A percentile compares a stretch with the other conserved stretches of the same genome.
These are phyloP conservation scores for Colletotrichum sp. DNA, from an alignment of 2,329 filamentous ascomycete genomes.

Conservation along the genomic window DNA sequence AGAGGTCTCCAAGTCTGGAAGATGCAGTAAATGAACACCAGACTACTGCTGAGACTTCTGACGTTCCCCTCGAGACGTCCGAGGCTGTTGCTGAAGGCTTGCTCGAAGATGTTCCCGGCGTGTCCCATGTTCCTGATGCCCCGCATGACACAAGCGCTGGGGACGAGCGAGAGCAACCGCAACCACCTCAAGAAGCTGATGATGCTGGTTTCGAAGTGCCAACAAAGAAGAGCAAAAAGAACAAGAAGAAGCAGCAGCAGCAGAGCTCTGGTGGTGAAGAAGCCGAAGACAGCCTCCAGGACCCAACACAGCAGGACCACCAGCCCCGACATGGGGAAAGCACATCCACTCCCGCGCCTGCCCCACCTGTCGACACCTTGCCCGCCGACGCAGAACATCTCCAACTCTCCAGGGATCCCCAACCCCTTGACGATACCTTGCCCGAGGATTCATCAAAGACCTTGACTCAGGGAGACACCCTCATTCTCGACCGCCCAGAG, in stretches of 20 bases:
- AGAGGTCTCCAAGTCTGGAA: neutral
- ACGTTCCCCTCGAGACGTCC: neutral
- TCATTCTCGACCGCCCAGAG: neutral
- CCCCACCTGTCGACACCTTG: neutral
- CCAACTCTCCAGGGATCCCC: neutral
- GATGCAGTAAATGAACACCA: neutral
- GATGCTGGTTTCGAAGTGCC: neutral
- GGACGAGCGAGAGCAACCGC: neutral
- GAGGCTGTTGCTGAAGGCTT: slow-evolving; percentile 1
- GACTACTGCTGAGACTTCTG: neutral
- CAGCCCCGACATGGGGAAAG: neutral
- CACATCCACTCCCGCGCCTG: neutral
- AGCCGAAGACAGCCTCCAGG: neutral
- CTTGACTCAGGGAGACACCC: neutral
- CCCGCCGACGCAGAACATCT: neutral
- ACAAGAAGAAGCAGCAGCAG: slow-evolving; percentile 31
- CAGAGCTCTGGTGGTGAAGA: slow-evolving; percentile 12
- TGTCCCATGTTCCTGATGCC: neutral
- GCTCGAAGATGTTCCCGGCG: neutral
- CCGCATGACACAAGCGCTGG: neutral
- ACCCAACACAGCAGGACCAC: neutral
- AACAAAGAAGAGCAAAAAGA: slow-evolving; percentile 27
- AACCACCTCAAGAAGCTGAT: neutral
- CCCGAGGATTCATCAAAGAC: neutral
- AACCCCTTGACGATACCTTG: neutral